Evolutionary conservation across 257 asterid species (phyloP).

Genomic region (Nicotiana attenuata): DNA sequence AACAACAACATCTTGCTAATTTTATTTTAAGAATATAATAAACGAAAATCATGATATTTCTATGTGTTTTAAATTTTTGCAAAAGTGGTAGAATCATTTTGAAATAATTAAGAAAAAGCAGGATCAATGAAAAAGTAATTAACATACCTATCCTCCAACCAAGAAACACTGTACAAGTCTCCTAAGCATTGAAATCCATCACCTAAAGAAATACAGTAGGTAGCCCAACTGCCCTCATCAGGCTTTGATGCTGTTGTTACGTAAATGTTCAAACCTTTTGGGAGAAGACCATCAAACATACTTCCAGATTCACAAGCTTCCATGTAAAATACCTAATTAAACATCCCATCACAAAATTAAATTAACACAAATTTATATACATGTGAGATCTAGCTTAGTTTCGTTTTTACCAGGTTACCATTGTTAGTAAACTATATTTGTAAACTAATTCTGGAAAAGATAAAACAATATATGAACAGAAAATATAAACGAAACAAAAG

Average conservation of each 20-base stretch:
- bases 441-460: too few species aligned
- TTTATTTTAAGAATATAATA: too few species aligned
- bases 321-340: slow-evolving; percentile 62
- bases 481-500: too few species aligned
- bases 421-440: too few species aligned
- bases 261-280: slow-evolving; percentile 63
- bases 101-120: too few species aligned
- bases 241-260: slow-evolving; percentile 93
- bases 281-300: slow-evolving; percentile 85
- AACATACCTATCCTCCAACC: slow-evolving; percentile 80
- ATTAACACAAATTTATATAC: too few species aligned
- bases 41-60: neutral
- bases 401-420: too few species aligned
- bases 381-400: too few species aligned
- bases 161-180: slow-evolving; percentile 81
- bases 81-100: neutral
- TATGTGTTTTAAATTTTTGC: neutral
- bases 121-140: neutral
- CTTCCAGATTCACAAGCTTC: slow-evolving; percentile 98
- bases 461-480: too few species aligned
- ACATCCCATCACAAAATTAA: too few species aligned
- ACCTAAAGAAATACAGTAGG: slow-evolving; percentile 50
- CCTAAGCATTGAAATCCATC: slow-evolving; percentile 47
- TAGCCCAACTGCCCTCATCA: slow-evolving; percentile 82
- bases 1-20: too few species aligned